Evolutionary conservation across 2,329 filamentous ascomycete genomes (phyloP).

Genomic region (Neocucurbitaria cava): DNA sequence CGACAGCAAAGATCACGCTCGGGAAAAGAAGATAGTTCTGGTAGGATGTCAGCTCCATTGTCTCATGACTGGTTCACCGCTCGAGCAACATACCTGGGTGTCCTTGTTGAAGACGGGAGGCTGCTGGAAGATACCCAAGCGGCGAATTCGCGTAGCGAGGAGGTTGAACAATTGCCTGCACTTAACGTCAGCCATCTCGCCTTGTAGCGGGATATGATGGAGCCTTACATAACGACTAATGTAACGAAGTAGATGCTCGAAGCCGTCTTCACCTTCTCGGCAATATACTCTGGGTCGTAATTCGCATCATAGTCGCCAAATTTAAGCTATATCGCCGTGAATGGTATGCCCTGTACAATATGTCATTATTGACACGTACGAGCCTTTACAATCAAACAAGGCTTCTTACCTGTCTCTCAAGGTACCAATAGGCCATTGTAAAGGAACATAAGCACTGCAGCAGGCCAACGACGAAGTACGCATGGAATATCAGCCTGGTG

Average conservation of each 20-base stretch:
- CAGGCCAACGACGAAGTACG: slow-evolving; percentile 74
- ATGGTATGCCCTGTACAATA: slow-evolving; percentile 64
- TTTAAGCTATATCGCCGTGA: slow-evolving; percentile 70
- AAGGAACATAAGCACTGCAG: slow-evolving; percentile 51
- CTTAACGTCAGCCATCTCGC: slow-evolving; percentile 9
- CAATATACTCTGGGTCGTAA: slow-evolving; percentile 38
- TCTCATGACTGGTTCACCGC: neutral
- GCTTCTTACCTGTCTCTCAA: slow-evolving; percentile 27
- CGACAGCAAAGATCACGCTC: slow-evolving; percentile 71
- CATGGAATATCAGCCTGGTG: slow-evolving; percentile 73
- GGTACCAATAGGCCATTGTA: slow-evolving; percentile 56
- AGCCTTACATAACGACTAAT: slow-evolving; percentile 74
- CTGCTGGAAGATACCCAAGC: slow-evolving; percentile 73
- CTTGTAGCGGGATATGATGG: neutral
- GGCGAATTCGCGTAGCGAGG: slow-evolving; percentile 68
- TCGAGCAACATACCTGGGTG: slow-evolving; percentile 51
- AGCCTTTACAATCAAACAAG: neutral
- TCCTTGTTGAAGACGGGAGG: slow-evolving; percentile 68
- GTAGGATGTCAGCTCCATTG: neutral
- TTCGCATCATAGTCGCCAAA: slow-evolving; percentile 35
- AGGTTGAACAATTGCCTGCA: slow-evolving; percentile 76
- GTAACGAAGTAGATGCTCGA: slow-evolving; percentile 82
- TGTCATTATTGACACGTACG: neutral
- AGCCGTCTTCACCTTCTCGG: slow-evolving; percentile 65
- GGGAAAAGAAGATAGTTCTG: slow-evolving; percentile 74